A percentile compares a stretch with the other conserved stretches of the same genome.
Conservation (phyloP, 805 yeast genomes). For the Yamadazyma tumulicola region DNA sequence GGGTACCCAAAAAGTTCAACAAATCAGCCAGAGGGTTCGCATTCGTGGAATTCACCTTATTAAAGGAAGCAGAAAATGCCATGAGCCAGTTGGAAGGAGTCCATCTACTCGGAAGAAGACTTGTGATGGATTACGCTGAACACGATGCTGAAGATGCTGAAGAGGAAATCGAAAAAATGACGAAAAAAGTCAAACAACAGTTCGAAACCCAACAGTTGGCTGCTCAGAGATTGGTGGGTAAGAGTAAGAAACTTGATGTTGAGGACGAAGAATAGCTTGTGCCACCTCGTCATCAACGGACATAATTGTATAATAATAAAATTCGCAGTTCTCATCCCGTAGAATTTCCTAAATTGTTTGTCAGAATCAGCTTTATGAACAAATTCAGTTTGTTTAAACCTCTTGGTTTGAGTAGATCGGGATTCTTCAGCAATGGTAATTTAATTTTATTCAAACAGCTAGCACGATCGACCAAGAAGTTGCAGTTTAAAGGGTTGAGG, state of each 20-base stretch:
- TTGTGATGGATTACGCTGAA: conserved; percentile 91
- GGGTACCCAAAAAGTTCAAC: conserved; percentile 96
- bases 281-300: not conserved
- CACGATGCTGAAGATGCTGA: conserved; percentile 80
- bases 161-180: conserved; percentile 87
- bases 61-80: conserved; percentile 89
- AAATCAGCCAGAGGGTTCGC: conserved; percentile 96
- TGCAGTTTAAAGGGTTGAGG: not conserved
- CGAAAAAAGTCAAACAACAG: conserved; percentile 77
- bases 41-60: conserved; percentile 83
- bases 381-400: not conserved
- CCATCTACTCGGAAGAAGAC: conserved; percentile 90
- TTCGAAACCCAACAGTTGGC: conserved; percentile 74
- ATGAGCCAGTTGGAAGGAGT: conserved; percentile 93
- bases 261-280: conserved; percentile 39
- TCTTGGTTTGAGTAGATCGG: conserved; percentile 2
- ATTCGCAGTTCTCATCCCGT: not conserved
- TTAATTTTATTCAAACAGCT: conserved; percentile 11
- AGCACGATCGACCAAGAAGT: not conserved
- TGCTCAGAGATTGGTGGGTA: conserved; percentile 64
- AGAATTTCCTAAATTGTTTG: not conserved
- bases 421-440: conserved; percentile 16
- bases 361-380: not conserved
- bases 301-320: not conserved
- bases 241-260: conserved; percentile 66